These are phyloP conservation scores for Heterobasidion irregulare DNA, from an alignment of 1,284 basidiomycete genomes.

Conservation along the genomic window DNA sequence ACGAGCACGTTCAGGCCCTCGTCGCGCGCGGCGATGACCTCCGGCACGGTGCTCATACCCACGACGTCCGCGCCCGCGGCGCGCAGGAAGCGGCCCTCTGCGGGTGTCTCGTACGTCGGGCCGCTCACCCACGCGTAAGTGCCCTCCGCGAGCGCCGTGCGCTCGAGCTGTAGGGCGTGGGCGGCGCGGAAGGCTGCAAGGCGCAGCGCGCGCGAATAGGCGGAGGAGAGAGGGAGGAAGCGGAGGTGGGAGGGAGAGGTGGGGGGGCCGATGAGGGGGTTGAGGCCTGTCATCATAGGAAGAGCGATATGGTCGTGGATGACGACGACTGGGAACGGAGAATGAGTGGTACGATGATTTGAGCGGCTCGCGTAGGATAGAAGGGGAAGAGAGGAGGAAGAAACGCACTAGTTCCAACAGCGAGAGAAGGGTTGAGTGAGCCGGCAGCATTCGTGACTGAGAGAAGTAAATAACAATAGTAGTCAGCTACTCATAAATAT, in stretches of 20 bases:
- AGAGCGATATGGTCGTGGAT: constrained; percentile 79
- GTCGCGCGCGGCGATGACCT: constrained; percentile 76
- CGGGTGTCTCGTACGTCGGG: constrained; percentile 79
- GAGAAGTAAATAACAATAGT: neutral
- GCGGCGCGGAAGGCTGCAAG: constrained; percentile 64
- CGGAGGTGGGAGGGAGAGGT: constrained; percentile 47
- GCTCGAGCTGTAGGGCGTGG: constrained; percentile 38
- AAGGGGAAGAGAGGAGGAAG: neutral
- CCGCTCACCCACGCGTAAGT: constrained; percentile 83
- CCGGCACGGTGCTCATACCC: constrained; percentile 87
- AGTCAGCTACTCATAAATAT: neutral
- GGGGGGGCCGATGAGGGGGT: constrained; percentile 69
- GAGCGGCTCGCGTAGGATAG: neutral
- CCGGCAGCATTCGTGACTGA: constrained; percentile 83
- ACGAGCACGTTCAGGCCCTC: constrained; percentile 69
- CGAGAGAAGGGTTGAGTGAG: constrained; percentile 59
- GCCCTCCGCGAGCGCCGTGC: constrained; percentile 55
- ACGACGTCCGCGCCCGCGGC: constrained; percentile 75
- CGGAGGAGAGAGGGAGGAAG: constrained; percentile 74
- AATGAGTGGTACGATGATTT: constrained; percentile 1
- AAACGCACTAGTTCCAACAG: constrained; percentile 73
- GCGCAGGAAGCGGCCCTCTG: constrained; percentile 70
- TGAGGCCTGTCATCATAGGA: constrained; percentile 70
- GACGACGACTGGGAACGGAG: constrained; percentile 51
- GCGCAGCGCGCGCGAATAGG: constrained; percentile 66